Evolutionary conservation across 1,284 basidiomycete species (phyloP).

Genomic region (Ganoderma lucidum): DNA sequence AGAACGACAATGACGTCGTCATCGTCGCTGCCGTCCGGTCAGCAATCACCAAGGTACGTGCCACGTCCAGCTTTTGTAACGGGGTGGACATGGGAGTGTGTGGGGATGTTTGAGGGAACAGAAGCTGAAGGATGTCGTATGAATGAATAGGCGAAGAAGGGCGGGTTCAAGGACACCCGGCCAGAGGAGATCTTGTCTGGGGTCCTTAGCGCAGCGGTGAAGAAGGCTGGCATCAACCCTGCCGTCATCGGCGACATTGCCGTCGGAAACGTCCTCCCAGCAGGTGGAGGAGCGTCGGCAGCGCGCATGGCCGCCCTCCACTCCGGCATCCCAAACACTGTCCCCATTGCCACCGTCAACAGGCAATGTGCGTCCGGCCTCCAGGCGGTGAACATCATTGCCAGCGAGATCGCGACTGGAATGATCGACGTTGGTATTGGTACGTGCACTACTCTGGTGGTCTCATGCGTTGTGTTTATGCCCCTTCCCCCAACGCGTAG

Average conservation of each 20-base stretch:
- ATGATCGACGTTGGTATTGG: slow-evolving; percentile 96
- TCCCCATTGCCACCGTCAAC: slow-evolving; percentile 90
- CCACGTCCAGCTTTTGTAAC: not conserved
- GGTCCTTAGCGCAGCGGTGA: slow-evolving; percentile 80
- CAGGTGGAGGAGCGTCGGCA: slow-evolving; percentile 88
- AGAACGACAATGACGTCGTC: slow-evolving; percentile 87
- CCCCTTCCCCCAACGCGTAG: slow-evolving; percentile 45
- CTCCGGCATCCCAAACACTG: slow-evolving; percentile 89
- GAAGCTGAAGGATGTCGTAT: not conserved
- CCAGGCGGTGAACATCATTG: slow-evolving; percentile 89
- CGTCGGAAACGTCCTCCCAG: slow-evolving; percentile 94
- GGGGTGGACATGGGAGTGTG: not conserved
- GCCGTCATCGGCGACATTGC: slow-evolving; percentile 88
- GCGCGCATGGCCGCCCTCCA: slow-evolving; percentile 96
- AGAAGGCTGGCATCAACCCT: slow-evolving; percentile 76
- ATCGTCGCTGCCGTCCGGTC: slow-evolving; percentile 90
- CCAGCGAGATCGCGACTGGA: slow-evolving; percentile 85
- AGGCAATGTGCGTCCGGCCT: slow-evolving; percentile 96
- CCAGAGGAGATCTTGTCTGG: slow-evolving; percentile 92
- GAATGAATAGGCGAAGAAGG: slow-evolving; percentile 76
- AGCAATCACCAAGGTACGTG: slow-evolving; percentile 84
- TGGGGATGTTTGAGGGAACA: not conserved
- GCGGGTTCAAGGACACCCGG: slow-evolving; percentile 93
- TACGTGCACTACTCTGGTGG: slow-evolving; percentile 42
- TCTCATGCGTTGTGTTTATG: not conserved